phyloP scores from a whole-genome alignment of 192 early-diverging fungal genomes.

The Podila horticola region DNA sequence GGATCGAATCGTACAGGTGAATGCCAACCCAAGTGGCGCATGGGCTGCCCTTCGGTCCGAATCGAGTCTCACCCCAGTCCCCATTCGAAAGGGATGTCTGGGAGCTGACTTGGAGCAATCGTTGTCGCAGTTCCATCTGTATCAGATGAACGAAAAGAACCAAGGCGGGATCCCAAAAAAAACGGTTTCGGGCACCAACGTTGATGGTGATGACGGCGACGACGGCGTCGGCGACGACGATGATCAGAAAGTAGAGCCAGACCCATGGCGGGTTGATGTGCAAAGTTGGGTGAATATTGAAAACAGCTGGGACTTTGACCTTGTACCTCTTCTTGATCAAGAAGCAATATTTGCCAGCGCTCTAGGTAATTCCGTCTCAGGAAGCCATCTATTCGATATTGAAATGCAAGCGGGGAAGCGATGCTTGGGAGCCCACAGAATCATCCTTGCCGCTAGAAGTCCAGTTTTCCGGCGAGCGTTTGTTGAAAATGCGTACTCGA shows the following conservation, averaged over 20 bases:
- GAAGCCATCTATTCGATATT: slow-evolving; percentile 55
- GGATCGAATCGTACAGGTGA: slow-evolving; percentile 67
- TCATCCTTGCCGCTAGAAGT: slow-evolving; percentile 58
- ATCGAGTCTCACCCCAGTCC: slow-evolving; percentile 38
- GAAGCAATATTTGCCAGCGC: not conserved
- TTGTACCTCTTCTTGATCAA: slow-evolving; percentile 25
- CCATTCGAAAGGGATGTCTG: slow-evolving; percentile 29
- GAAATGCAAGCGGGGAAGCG: slow-evolving; percentile 54
- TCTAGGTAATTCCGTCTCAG: slow-evolving; percentile 19
- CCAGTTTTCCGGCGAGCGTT: slow-evolving; percentile 37
- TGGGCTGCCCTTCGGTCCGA: slow-evolving; percentile 73
- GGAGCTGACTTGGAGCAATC: slow-evolving; percentile 51
- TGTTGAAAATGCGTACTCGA: slow-evolving; percentile 11
- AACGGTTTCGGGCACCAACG: not conserved
- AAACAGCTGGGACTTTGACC: slow-evolving; percentile 41
- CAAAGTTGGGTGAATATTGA: slow-evolving; percentile 44
- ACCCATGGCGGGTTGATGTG: slow-evolving; percentile 29
- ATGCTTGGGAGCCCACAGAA: slow-evolving; percentile 56
- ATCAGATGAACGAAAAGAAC: slow-evolving; percentile 38
- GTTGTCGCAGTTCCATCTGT: slow-evolving; percentile 43
- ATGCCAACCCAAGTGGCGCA: slow-evolving; percentile 68
- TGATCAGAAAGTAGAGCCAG: slow-evolving; percentile 1
- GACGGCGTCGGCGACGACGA: slow-evolving; percentile 12
- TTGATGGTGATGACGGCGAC: slow-evolving; percentile 30
- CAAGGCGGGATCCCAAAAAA: slow-evolving; percentile 2